Evolutionary conservation across 305 asterid genomes (phyloP), one percentile per base, ranked within the genome.

Genomic region (Fraxinus dipetala): DNA sequence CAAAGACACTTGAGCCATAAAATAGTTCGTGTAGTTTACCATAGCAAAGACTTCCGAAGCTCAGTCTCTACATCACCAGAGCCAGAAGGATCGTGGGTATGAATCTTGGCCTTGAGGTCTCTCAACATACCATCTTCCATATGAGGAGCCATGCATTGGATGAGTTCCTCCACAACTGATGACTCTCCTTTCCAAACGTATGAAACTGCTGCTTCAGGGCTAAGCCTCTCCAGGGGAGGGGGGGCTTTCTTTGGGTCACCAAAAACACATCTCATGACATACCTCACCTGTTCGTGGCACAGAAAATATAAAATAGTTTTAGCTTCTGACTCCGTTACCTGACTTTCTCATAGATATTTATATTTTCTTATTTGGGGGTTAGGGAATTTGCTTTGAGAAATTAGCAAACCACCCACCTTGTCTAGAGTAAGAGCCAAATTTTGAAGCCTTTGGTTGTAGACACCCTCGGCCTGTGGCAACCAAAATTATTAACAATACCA

Each of bases 201-300:
- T 32, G 96, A 95, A 84, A 84, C 92, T 59, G 91, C 97, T 74
- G 85, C 97, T 87, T 90, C 94, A 10, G 93, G 91, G 85, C 89
- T 89, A 80, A 96, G 97, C 86, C 94, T 93, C 87, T 93, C 97
- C 56, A 96, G 82, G 70, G 98, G 98, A 84, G 99, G 98, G 31
- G 97, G 98, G 67, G 99, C 98, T 36, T 89, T 87, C 88, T 95
- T 92, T 20, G 98, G 99, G 90, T 96, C 98, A 78, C 96, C 97
- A 59, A 93, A 96, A 82, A 95, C 95, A 84, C 95, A 89, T 85
- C 98, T 89, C 98, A 96, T 93, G 43, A 96, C 99, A 87, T 96
- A 96, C 85, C 94, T 90, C 92, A 96, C 99, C 99, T 96, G 91
- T 82, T 87, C 8, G 77, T n/a, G 38, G 38, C 80, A 78, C 3